These are phyloP conservation scores for Anisodus acutangulus DNA, from an alignment of 257 asterid species.

Conservation along the genomic window DNA sequence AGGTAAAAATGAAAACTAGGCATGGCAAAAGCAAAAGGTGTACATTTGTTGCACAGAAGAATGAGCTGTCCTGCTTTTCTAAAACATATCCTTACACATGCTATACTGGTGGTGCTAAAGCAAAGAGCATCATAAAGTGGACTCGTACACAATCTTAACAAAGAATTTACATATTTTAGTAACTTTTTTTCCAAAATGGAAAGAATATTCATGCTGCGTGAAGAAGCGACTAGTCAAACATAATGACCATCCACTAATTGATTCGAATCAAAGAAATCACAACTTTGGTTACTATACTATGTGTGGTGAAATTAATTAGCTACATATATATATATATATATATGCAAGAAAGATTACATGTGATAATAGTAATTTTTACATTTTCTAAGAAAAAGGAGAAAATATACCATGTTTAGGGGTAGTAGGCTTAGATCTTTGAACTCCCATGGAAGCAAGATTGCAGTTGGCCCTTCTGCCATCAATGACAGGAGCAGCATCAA, in stretches of 20 bases:
- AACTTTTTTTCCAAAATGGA: slow-evolving; percentile 26
- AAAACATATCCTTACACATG: slow-evolving; percentile 43
- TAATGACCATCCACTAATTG: neutral
- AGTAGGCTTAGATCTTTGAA: slow-evolving; percentile 93
- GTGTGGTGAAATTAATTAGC: too few relatives aligned
- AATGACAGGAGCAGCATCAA: slow-evolving; percentile 88
- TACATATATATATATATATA: neutral
- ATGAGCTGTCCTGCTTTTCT: slow-evolving; percentile 74
- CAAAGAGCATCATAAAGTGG: slow-evolving; percentile 24
- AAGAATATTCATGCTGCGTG: slow-evolving; percentile 35
- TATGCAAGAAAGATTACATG: neutral
- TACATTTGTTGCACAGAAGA: slow-evolving; percentile 38
- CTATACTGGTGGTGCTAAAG: slow-evolving; percentile 18
- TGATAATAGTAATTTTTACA: neutral
- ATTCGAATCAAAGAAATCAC: too few relatives aligned
- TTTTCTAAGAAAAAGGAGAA: neutral
- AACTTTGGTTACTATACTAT: too few relatives aligned
- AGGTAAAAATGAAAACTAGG: slow-evolving; percentile 31
- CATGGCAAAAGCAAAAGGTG: slow-evolving; percentile 53
- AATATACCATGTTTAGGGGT: slow-evolving; percentile 79
- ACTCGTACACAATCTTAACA: neutral
- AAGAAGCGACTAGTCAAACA: neutral
- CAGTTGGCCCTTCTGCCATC: slow-evolving; percentile 99
- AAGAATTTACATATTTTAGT: neutral
- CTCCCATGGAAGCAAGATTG: slow-evolving; percentile 96